phyloP scores from a whole-genome alignment of 129 eudicot genomes.

The Dittrichia graveolens region DNA sequence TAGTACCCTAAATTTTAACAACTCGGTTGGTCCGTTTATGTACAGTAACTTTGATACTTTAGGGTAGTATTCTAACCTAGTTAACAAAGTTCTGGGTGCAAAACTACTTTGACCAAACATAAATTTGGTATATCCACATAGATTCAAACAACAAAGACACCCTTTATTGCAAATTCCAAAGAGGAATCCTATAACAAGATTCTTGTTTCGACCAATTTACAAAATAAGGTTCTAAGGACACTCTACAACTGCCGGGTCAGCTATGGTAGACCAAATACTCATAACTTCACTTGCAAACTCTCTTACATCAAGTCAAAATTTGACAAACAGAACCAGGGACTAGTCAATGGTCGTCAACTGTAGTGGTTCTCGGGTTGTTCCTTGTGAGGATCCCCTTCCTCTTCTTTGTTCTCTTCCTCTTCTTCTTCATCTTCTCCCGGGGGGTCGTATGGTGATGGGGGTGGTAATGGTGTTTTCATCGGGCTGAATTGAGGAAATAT shows the following conservation, averaged over 20 bases:
- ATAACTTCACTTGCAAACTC: not conserved
- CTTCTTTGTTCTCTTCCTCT: slow-evolving; percentile 53
- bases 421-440: slow-evolving; percentile 64
- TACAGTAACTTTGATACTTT: too few relatives aligned
- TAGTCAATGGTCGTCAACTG: not conserved
- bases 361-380: slow-evolving; percentile 38
- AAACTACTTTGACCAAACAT: too few relatives aligned
- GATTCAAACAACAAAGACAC: too few relatives aligned
- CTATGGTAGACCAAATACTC: slow-evolving; percentile 21
- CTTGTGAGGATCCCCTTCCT: slow-evolving; percentile 43
- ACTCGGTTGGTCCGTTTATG: too few relatives aligned
- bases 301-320: not conserved
- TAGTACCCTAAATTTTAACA: too few relatives aligned
- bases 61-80: too few relatives aligned
- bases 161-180: too few relatives aligned
- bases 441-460: slow-evolving; percentile 72
- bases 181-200: too few relatives aligned
- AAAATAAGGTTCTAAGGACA: not conserved
- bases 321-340: not conserved
- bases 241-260: slow-evolving; percentile 3
- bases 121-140: too few relatives aligned
- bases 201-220: too few relatives aligned
- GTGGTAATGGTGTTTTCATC: slow-evolving; percentile 87
- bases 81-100: too few relatives aligned
- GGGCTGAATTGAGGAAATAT: slow-evolving; percentile 84